Evolutionary conservation across 495 filamentous ascomycete genomes (phyloP).

Genomic region (Chaetomium fimeti): DNA sequence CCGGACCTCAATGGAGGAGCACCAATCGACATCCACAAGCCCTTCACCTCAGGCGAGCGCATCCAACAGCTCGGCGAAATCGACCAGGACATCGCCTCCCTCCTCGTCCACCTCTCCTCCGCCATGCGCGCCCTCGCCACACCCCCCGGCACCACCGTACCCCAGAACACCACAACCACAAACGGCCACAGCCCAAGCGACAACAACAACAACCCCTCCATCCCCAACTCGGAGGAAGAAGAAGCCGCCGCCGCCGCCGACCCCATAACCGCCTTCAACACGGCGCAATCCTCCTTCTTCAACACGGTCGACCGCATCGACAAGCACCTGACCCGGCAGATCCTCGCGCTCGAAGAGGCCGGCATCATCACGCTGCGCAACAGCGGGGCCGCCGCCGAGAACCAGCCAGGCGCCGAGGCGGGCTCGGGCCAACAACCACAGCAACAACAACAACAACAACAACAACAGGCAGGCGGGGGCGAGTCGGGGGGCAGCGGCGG

Average conservation of each 20-base stretch:
- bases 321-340: constrained; percentile 70
- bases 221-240: not conserved
- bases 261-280: constrained; percentile 60
- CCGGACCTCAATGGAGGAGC: constrained; percentile 1
- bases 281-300: constrained; percentile 63
- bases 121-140: constrained; percentile 70
- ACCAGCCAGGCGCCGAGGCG: constrained; percentile 2
- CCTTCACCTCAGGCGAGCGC: constrained; percentile 64
- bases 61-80: constrained; percentile 76
- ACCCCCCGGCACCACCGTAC: constrained; percentile 38
- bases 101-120: constrained; percentile 65
- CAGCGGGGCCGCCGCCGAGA: not conserved
- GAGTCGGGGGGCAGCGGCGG: not conserved
- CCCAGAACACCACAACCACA: constrained; percentile 1
- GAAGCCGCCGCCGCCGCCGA: constrained; percentile 36
- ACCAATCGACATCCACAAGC: constrained; percentile 34
- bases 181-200: not conserved
- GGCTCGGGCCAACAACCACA: not conserved
- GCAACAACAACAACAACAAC: constrained; percentile 22
- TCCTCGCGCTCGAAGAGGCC: constrained; percentile 75
- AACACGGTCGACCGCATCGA: constrained; percentile 66
- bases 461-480: constrained; percentile 5
- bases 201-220: not conserved
- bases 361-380: constrained; percentile 60
- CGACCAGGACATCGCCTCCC: constrained; percentile 57